Conservation (phyloP, 2,329 filamentous ascomycete genomes). For the Alternaria infectoria region DNA sequence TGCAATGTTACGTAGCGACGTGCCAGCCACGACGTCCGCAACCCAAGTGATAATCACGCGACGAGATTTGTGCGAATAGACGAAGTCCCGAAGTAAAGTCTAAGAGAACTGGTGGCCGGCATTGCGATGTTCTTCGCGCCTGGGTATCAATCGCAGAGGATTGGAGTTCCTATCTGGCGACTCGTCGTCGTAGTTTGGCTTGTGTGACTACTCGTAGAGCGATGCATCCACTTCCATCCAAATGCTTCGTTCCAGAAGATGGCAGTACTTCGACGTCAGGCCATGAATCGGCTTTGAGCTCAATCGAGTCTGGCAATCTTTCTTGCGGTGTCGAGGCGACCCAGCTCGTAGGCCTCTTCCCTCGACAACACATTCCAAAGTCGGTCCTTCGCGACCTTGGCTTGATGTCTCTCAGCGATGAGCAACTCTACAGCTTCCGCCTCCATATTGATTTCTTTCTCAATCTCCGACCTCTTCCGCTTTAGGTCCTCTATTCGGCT, state of each 20-base stretch:
- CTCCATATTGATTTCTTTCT: background rate
- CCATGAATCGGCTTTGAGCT: background rate
- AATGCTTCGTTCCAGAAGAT: background rate
- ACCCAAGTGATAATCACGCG: background rate
- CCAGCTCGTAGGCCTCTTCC: background rate
- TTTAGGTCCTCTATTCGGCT: background rate
- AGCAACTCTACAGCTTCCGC: background rate
- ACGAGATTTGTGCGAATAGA: background rate
- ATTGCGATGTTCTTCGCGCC: background rate
- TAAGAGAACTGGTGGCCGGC: background rate
- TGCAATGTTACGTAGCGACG: background rate
- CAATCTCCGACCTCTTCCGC: background rate
- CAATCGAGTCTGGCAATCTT: background rate
- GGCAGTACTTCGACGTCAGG: background rate
- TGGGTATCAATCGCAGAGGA: background rate
- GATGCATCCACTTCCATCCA: background rate
- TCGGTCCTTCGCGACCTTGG: background rate
- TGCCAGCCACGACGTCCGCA: background rate
- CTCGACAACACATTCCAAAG: background rate
- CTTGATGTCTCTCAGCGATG: background rate
- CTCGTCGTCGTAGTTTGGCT: background rate
- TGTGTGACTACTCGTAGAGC: background rate
- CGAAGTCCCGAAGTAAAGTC: background rate
- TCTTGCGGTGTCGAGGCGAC: background rate
- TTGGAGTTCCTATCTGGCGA: background rate